phyloP scores from a whole-genome alignment of 345 rosid species.

The Salix suchowensis region DNA sequence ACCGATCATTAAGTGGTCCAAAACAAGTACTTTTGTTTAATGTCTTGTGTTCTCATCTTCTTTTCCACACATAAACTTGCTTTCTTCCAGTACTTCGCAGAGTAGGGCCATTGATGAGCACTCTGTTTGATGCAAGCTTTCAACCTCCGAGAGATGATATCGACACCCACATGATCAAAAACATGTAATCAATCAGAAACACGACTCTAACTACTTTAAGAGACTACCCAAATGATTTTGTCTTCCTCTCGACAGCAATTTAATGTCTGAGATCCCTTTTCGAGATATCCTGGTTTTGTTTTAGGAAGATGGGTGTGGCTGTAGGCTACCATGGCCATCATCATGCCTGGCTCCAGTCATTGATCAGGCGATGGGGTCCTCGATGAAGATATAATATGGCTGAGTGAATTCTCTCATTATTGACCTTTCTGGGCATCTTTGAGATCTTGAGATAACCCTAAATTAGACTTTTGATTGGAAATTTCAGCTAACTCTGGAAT shows the following conservation, averaged over 20 bases:
- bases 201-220: not conserved
- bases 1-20: conserved; percentile 21
- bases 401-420: conserved; percentile 15
- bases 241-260: not conserved
- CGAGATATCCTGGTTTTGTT: not conserved
- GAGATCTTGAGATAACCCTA: conserved; percentile 15
- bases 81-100: not conserved
- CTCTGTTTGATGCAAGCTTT: conserved; percentile 7
- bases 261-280: conserved; percentile 3
- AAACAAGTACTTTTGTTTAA: conserved; percentile 6
- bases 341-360: not conserved
- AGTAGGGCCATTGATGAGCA: conserved; percentile 17
- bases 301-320: not conserved
- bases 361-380: conserved; percentile 12
- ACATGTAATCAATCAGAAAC: not conserved
- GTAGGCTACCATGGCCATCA: not conserved
- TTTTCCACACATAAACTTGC: conserved; percentile 18
- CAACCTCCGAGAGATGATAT: conserved; percentile 1
- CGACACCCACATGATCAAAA: not conserved
- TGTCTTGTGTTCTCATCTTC: conserved; percentile 19
- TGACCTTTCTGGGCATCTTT: conserved; percentile 1
- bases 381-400: conserved; percentile 15
- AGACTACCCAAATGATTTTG: not conserved
- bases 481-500: conserved; percentile 11
- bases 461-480: conserved; percentile 18